Evolutionary conservation across 148 eudicot genomes (phyloP).

Genomic region (Rhododendron henanense): DNA sequence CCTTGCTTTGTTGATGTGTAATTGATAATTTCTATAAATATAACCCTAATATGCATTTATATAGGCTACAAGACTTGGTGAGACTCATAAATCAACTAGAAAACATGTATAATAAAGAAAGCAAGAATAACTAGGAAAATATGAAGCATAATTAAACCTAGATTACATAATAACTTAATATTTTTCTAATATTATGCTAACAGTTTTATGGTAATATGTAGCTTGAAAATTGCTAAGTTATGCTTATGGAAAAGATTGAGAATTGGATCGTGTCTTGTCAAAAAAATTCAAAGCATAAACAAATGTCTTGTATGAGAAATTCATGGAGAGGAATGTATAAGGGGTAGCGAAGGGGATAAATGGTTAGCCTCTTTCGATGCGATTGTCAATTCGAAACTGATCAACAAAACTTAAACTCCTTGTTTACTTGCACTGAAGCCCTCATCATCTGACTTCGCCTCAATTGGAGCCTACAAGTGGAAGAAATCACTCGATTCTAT

Average conservation of each 20-base stretch:
- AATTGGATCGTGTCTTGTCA: neutral
- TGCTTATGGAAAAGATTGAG: neutral
- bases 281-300: neutral
- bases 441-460: neutral
- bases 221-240: neutral
- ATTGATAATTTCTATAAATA: no score
- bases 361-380: neutral
- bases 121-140: neutral
- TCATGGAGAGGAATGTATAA: neutral
- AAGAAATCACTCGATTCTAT: neutral
- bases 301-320: neutral
- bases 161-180: no score
- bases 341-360: neutral
- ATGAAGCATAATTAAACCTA: no score
- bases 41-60: no score
- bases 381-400: neutral
- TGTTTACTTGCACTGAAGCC: neutral
- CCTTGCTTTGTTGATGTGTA: no score
- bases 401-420: neutral
- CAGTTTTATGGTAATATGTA: neutral
- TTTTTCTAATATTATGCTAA: no score
- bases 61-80: no score
- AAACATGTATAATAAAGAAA: no score
- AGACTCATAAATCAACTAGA: no score
- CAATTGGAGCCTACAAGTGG: neutral